A percentile compares a stretch with the other conserved stretches of the same genome.
Conservation (phyloP, 768 basidiomycete genomes). For the Hypsizygus marmoreus region DNA sequence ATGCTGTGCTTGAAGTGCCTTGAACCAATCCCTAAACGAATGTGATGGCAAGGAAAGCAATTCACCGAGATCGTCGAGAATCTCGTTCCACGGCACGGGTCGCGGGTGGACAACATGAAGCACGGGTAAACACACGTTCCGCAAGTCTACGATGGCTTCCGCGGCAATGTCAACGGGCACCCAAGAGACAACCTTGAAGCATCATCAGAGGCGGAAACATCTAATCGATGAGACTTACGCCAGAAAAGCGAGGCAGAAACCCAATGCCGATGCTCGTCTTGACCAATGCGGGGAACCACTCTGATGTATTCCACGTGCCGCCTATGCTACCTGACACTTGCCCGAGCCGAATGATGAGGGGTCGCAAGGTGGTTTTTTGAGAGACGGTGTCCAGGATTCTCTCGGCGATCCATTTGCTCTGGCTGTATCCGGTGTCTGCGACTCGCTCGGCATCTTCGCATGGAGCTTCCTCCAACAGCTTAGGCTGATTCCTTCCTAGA, state of each 20-base stretch:
- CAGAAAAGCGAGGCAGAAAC: too few species aligned
- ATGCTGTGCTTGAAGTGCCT: neutral
- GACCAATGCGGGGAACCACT: slow-evolving; percentile 38
- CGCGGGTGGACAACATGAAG: slow-evolving; percentile 21
- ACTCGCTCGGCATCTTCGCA: slow-evolving; percentile 22
- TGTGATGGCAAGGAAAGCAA: neutral
- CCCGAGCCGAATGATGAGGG: slow-evolving; percentile 34
- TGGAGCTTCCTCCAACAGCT: slow-evolving; percentile 17
- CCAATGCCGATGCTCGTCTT: slow-evolving; percentile 1
- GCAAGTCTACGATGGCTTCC: slow-evolving; percentile 16
- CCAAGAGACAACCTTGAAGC: slow-evolving; percentile 20
- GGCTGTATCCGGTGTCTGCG: slow-evolving; percentile 36
- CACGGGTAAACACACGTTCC: slow-evolving; percentile 1
- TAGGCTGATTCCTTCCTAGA: neutral
- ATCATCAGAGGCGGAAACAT: neutral
- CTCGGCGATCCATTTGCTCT: slow-evolving; percentile 48
- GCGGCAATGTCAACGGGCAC: slow-evolving; percentile 23
- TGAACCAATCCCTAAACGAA: neutral
- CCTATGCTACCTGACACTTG: slow-evolving; percentile 36
- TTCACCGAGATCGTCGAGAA: neutral
- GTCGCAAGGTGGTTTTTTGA: slow-evolving; percentile 13
- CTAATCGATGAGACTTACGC: neutral
- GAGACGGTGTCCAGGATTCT: slow-evolving; percentile 29
- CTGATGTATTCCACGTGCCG: slow-evolving; percentile 37
- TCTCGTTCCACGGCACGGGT: slow-evolving; percentile 8